A percentile compares a stretch with the other conserved stretches of the same genome.
Conservation (phyloP, 2,329 filamentous ascomycete genomes). For the Fusarium coffeatum region DNA sequence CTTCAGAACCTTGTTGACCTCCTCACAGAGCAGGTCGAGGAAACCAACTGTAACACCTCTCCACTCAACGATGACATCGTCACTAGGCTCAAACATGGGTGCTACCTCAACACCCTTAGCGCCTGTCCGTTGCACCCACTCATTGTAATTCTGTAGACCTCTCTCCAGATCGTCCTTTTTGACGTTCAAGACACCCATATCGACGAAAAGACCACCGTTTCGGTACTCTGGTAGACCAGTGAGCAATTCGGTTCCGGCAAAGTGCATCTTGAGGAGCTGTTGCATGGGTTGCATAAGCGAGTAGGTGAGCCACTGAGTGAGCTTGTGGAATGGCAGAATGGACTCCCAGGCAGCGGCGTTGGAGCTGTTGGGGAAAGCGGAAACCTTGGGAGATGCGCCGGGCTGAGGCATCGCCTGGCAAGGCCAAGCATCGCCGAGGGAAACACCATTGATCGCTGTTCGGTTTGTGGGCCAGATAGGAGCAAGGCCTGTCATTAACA, state of each 20-base stretch:
- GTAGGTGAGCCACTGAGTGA: conserved; percentile 95
- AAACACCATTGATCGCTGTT: conserved; percentile 85
- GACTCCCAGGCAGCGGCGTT: conserved; percentile 70
- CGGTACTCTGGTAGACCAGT: conserved; percentile 93
- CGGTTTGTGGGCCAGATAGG: conserved; percentile 90
- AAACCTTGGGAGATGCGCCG: conserved; percentile 56
- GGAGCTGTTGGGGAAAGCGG: conserved; percentile 42
- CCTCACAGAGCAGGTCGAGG: conserved; percentile 64
- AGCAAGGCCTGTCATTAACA: conserved; percentile 86
- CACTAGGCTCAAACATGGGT: conserved; percentile 68
- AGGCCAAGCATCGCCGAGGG: conserved; percentile 94
- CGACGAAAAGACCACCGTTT: conserved; percentile 88
- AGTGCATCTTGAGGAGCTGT: conserved; percentile 81
- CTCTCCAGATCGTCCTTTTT: conserved; percentile 76
- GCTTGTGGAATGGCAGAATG: conserved; percentile 91
- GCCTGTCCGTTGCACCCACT: conserved; percentile 78
- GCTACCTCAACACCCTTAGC: conserved; percentile 68
- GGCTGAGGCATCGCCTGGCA: conserved; percentile 80
- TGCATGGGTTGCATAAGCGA: conserved; percentile 94
- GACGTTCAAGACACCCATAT: conserved; percentile 83
- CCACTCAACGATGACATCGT: conserved; percentile 74
- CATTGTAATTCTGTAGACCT: conserved; percentile 71
- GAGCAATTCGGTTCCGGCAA: conserved; percentile 82
- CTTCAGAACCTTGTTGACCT: conserved; percentile 55
- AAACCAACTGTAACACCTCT: conserved; percentile 71